Evolutionary conservation across 345 rosid genomes (phyloP), one percentile per base, ranked within the genome.

Genomic region (Laguncularia racemosa): DNA sequence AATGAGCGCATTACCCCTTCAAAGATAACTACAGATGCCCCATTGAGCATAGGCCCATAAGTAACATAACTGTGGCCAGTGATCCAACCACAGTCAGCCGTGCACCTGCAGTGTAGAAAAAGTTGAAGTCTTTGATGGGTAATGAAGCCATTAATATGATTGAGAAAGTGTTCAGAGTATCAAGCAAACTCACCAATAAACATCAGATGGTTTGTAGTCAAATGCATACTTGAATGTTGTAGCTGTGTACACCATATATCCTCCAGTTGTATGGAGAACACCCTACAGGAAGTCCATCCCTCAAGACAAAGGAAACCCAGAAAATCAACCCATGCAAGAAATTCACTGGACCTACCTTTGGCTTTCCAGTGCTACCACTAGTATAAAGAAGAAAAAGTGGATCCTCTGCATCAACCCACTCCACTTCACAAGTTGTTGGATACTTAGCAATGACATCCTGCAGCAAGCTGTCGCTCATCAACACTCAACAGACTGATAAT

Each of bases 11-110:
- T 86, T 87, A 93, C 99, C 96, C 99, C 99, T 77, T 93, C 99
- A 65, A 52, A 87, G 58, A 93, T 76, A 60, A 93, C 76, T 64
- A 65, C 64, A 28, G 84, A 63, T 46, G 99, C 99, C 72, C 95
- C 97, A 76, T 93, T 93, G 57, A 93, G 99, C 91, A 89, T 67
- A 28, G 99, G 99, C 59, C 99, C 99, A 65, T 93, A 93, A 26
- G 97, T 87, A 59, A 93, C 97, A 65, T 93, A 93, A 71, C 99
- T 93, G 68, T 93, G 99, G 58, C 99, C 99, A 20, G 99, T 93
- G 49, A 93, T 89, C 99, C 99, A 93, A 67, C 99, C 99, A 82
- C 99, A 93, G 69, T 93, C 99, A 68, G 99, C 99, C 40, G 99
- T 93, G 76, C 99, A 93, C 99, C 99, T 93, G 64, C 48, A 72